Evolutionary conservation across 192 early-diverging fungal genomes (phyloP).

Genomic region (Piromyces finnis): DNA sequence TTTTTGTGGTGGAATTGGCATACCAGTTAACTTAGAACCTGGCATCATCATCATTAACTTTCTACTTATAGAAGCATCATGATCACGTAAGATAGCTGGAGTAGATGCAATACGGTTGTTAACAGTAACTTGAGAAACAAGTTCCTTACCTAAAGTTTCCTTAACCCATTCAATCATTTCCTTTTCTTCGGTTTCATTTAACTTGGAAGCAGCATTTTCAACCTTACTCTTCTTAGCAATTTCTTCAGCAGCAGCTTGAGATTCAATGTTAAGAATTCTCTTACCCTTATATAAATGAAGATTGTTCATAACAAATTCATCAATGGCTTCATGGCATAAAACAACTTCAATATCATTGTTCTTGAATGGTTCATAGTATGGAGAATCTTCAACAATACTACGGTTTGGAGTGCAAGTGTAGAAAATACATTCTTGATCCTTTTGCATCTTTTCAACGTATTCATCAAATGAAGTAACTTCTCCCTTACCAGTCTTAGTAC

Average conservation of each 20-base stretch:
- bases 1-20: conserved; percentile 39
- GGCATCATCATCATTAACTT: conserved; percentile 46
- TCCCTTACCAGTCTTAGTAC: background rate
- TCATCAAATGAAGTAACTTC: background rate
- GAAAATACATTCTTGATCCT: conserved; percentile 3
- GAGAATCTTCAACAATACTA: conserved; percentile 2
- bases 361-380: conserved; percentile 1
- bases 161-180: conserved; percentile 41
- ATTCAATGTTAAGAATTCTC: conserved; percentile 4
- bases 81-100: conserved; percentile 56
- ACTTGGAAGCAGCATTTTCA: conserved; percentile 1
- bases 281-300: conserved; percentile 1
- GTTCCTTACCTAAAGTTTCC: conserved; percentile 25
- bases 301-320: conserved; percentile 4
- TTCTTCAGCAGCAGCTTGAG: background rate
- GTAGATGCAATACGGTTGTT: conserved; percentile 51
- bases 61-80: conserved; percentile 52
- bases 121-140: conserved; percentile 48
- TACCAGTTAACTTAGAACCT: conserved; percentile 23
- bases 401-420: background rate
- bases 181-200: conserved; percentile 22
- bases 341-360: conserved; percentile 2
- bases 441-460: background rate
- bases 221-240: background rate
- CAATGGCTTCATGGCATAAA: conserved; percentile 1